These are phyloP conservation scores for Hydnomerulius pinastri DNA, from an alignment of 768 basidiomycete genomes.

Conservation along the genomic window DNA sequence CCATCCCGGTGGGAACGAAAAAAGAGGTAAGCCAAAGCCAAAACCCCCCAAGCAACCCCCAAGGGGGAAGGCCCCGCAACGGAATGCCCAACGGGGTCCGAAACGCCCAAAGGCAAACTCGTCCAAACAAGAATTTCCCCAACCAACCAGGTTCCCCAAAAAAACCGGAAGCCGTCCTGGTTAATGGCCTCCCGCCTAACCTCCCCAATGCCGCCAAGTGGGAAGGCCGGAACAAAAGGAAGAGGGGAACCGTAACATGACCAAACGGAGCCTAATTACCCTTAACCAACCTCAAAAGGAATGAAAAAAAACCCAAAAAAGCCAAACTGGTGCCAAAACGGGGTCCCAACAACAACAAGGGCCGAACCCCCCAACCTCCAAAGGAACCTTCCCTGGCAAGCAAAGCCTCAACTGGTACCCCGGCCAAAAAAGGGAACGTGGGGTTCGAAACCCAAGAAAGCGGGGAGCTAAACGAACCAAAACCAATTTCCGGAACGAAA, in stretches of 20 bases:
- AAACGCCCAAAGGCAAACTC: constrained; percentile 95
- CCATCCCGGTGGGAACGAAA: background rate
- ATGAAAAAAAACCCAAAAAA: constrained; percentile 91
- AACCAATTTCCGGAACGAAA: constrained; percentile 99
- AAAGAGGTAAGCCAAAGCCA: constrained; percentile 34
- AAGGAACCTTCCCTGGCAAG: constrained; percentile 98
- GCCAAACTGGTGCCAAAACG: constrained; percentile 93
- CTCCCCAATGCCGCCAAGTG: constrained; percentile 98
- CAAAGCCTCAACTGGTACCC: constrained; percentile 91
- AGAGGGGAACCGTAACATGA: constrained; percentile 16
- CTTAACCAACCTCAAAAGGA: constrained; percentile 48
- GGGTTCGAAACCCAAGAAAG: background rate
- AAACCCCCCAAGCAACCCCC: constrained; percentile 67
- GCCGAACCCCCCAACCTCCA: constrained; percentile 98
- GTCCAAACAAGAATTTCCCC: constrained; percentile 99
- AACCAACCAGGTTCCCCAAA: constrained; percentile 94
- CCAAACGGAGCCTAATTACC: constrained; percentile 5
- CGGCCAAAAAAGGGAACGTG: constrained; percentile 85
- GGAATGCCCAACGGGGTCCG: constrained; percentile 96
- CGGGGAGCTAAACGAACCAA: constrained; percentile 3
- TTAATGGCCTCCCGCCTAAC: constrained; percentile 98
- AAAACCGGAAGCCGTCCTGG: constrained; percentile 92
- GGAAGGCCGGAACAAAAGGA: constrained; percentile 98
- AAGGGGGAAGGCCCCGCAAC: constrained; percentile 89
- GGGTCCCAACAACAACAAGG: constrained; percentile 93